Evolutionary conservation across 2,329 filamentous ascomycete genomes (phyloP).

Genomic region (Rutstroemia sydowiana): DNA sequence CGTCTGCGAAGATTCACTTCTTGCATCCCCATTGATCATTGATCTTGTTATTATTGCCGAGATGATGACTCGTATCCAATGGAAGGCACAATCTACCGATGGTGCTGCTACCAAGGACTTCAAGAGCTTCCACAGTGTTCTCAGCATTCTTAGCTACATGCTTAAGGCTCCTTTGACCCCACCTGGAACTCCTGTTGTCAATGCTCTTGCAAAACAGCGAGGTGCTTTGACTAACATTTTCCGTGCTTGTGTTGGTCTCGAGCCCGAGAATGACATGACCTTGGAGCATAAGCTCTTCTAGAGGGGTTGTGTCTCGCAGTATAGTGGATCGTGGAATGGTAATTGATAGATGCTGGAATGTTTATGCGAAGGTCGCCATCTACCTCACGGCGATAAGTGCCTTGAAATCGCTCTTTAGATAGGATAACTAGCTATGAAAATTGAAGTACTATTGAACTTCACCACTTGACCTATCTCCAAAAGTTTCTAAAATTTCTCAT

Average conservation of each 20-base stretch:
- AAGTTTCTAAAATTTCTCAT: background rate
- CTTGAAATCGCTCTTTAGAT: constrained; percentile 29
- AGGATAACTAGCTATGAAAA: constrained; percentile 2
- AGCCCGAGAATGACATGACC: constrained; percentile 98
- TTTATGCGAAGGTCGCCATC: constrained; percentile 3
- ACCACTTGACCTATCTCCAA: background rate
- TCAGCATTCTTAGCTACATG: constrained; percentile 98
- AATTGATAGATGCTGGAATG: background rate
- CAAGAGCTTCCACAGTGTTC: constrained; percentile 92
- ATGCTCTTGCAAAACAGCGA: constrained; percentile 92
- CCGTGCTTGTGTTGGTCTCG: constrained; percentile 90
- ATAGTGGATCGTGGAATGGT: background rate
- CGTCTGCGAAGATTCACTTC: constrained; percentile 95
- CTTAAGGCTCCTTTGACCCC: constrained; percentile 92
- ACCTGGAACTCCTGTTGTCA: constrained; percentile 90
- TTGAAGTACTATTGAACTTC: constrained; percentile 2
- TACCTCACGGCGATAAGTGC: constrained; percentile 27
- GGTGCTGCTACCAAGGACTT: constrained; percentile 56
- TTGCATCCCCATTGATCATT: constrained; percentile 94
- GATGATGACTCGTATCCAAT: constrained; percentile 97
- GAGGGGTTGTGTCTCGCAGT: constrained; percentile 11
- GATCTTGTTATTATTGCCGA: constrained; percentile 88
- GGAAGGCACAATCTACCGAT: constrained; percentile 58
- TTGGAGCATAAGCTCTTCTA: constrained; percentile 96
- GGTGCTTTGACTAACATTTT: constrained; percentile 95